Percentiles rank a stretch among this genome's conserved stretches.
Conservation (phyloP, 106 monocot species). For the Allium fistulosum region DNA sequence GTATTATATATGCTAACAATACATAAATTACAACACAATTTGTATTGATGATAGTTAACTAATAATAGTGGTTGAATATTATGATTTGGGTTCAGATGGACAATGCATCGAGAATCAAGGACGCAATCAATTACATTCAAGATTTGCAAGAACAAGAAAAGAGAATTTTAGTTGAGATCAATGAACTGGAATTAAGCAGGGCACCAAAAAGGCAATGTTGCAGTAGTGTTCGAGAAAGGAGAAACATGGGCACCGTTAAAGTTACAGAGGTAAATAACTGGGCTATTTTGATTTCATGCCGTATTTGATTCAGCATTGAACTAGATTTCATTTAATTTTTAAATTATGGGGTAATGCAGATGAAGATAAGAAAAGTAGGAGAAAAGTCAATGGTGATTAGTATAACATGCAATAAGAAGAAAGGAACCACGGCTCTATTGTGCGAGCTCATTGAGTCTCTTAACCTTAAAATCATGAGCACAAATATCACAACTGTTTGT, state of each 20-base stretch:
- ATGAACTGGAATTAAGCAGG: constrained; percentile 8
- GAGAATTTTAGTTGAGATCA: constrained; percentile 29
- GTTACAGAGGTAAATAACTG: constrained; percentile 1
- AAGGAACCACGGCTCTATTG: constrained; percentile 40
- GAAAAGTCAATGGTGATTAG: constrained; percentile 39
- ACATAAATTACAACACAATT: neutral
- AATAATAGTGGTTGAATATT: too few species aligned
- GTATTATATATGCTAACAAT: neutral
- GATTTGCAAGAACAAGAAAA: too few species aligned
- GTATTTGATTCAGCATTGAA: too few species aligned
- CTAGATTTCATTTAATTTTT: too few species aligned
- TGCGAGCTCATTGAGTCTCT: constrained; percentile 55
- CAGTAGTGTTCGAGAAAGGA: neutral
- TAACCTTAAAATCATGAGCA: constrained; percentile 45
- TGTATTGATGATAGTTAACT: too few species aligned
- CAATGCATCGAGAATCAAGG: too few species aligned
- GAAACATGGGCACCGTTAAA: neutral
- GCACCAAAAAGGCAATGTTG: neutral
- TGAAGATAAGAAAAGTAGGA: constrained; percentile 41
- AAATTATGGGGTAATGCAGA: constrained; percentile 30
- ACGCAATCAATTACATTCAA: too few species aligned
- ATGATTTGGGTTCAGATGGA: too few species aligned
- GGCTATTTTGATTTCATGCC: neutral
- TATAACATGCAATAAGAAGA: constrained; percentile 62
- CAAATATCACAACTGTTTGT: too few species aligned